Evolutionary conservation across 164 flowering plant genomes (phyloP), one percentile per base, ranked within the genome.

Genomic region (Nelumbo lutea): DNA sequence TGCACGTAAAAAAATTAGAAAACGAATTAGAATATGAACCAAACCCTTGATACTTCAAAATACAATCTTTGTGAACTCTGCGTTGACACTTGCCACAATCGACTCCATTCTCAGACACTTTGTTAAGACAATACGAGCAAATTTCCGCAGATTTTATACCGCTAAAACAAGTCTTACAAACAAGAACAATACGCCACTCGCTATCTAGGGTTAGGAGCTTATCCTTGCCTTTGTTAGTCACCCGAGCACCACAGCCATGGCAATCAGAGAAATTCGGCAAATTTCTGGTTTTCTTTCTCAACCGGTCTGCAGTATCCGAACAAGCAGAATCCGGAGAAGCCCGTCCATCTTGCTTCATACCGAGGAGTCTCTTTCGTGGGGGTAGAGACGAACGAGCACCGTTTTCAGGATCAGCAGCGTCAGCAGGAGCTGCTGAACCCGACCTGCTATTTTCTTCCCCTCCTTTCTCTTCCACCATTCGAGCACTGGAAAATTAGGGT

Each of bases 151-250:
- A 81, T 4, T 79, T 68, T 6, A 90, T 80, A 11, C 72, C 66
- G 5, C 39, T 3, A 38, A 73, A 46, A 76, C 97, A 90, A 62
- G 56, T 69, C 10, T 63, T 77, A 70, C 97, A 90, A 44, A 90
- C 81, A 41, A 88, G 86, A 48, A 88, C 87, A 43, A 88, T 70
- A 6, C 97, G 86, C 97, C 97, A 90, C 53, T 79, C 76, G 74
- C 94, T 90, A 65, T 73, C 71, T 1, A 90, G 75, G 56, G 68
- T 50, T 61, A 61, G 89, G 27, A 90, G 84, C 64, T 74, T 77
- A 40, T 79, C 70, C 45, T 70, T 76, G 8, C 84, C 84, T 44
- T 68, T 71, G 47, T 70, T 66, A 66, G 71, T 83, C 68, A 79
- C 65, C 1, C 80, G 79, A 71, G 72, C 67, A 0, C 74, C 74